phyloP scores from a whole-genome alignment of 768 basidiomycete species.

The Tephrocybe sp. region DNA sequence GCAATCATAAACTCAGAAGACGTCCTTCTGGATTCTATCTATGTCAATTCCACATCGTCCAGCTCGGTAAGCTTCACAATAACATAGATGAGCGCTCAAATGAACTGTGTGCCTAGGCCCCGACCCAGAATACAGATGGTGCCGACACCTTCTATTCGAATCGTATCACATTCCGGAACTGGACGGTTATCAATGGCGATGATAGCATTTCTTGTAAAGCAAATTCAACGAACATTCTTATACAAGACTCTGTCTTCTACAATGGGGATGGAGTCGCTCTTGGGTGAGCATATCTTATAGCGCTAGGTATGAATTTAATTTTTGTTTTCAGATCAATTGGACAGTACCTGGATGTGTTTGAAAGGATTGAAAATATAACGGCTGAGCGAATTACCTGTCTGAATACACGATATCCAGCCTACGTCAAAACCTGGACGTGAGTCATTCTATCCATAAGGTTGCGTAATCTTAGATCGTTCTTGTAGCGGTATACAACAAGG shows the following conservation, averaged over 20 bases:
- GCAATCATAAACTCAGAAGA: slow-evolving; percentile 30
- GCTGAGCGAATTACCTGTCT: slow-evolving; percentile 23
- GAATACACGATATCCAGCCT: not conserved
- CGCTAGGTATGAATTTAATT: not conserved
- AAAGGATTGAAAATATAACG: slow-evolving; percentile 28
- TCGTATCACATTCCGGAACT: slow-evolving; percentile 34
- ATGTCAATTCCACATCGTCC: slow-evolving; percentile 36
- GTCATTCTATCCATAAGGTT: not conserved
- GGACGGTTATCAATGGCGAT: slow-evolving; percentile 36
- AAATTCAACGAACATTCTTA: slow-evolving; percentile 38
- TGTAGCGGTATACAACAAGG: slow-evolving; percentile 23
- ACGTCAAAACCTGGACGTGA: not conserved
- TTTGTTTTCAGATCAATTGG: slow-evolving; percentile 22
- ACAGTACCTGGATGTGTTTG: slow-evolving; percentile 29
- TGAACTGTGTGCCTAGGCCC: slow-evolving; percentile 13
- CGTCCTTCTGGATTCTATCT: slow-evolving; percentile 34
- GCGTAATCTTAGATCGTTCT: not conserved
- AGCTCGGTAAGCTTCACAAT: slow-evolving; percentile 19
- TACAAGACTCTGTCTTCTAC: slow-evolving; percentile 34
- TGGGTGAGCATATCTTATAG: slow-evolving; percentile 18
- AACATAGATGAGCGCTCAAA: not conserved
- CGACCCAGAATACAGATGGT: slow-evolving; percentile 36
- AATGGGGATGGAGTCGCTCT: slow-evolving; percentile 38
- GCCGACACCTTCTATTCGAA: slow-evolving; percentile 35
- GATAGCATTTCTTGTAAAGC: slow-evolving; percentile 38